phyloP scores from a whole-genome alignment of 2,329 filamentous ascomycete species.

The Stagonosporopsis rhizophila region DNA sequence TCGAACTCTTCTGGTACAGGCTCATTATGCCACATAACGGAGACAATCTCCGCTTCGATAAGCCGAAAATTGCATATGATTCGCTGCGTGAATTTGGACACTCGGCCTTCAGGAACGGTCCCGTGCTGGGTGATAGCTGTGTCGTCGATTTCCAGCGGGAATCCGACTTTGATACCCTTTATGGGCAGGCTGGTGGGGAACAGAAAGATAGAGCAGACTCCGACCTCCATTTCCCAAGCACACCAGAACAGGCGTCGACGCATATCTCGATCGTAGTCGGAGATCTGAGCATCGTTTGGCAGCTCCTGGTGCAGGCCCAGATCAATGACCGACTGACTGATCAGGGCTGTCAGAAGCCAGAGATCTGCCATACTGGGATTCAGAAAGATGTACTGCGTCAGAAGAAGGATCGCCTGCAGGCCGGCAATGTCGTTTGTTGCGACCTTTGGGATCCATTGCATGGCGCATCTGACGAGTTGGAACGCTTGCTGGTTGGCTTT shows the following conservation, averaged over 20 bases:
- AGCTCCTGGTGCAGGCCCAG: conserved; percentile 48
- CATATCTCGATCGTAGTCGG: conserved; percentile 46
- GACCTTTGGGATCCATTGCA: conserved; percentile 48
- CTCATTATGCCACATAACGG: conserved; percentile 42
- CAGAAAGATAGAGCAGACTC: conserved; percentile 44
- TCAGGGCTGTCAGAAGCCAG: conserved; percentile 47
- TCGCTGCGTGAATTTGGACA: conserved; percentile 46
- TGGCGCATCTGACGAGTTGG: conserved; percentile 43
- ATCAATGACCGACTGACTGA: conserved; percentile 47
- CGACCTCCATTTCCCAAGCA: conserved; percentile 49
- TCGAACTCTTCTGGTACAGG: conserved; percentile 35
- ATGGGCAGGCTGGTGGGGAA: conserved; percentile 43
- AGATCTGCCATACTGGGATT: conserved; percentile 48
- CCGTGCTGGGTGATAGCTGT: conserved; percentile 39
- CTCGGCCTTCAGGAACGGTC: conserved; percentile 35
- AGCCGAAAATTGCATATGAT: conserved; percentile 46
- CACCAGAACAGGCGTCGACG: conserved; percentile 48
- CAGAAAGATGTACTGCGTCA: conserved; percentile 47
- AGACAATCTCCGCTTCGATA: conserved; percentile 45
- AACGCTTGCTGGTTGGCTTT: conserved; percentile 44
- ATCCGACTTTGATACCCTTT: conserved; percentile 39
- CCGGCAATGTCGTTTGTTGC: conserved; percentile 47
- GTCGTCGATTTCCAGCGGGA: conserved; percentile 45
- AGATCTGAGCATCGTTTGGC: conserved; percentile 36
- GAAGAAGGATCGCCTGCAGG: conserved; percentile 44